phyloP scores from a whole-genome alignment of 352 stramenopile species.

The Phytophthora aleatoria region DNA sequence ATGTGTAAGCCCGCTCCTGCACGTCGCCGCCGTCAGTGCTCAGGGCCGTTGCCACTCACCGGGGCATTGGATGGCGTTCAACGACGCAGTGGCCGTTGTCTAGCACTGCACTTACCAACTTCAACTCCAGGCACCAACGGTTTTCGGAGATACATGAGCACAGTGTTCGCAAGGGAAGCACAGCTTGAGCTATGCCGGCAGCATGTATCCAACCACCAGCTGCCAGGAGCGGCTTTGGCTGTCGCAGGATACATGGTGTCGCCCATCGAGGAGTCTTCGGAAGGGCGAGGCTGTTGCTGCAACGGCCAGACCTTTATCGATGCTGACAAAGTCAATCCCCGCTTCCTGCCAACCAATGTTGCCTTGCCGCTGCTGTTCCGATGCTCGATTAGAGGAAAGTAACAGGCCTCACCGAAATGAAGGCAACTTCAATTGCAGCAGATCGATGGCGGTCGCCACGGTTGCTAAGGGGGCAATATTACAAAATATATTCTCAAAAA shows the following conservation, averaged over 20 bases:
- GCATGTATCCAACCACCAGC: constrained; percentile 24
- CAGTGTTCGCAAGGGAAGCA: not conserved
- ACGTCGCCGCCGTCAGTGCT: no score
- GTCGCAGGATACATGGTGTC: constrained; percentile 27
- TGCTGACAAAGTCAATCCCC: not conserved
- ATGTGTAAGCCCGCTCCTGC: not conserved
- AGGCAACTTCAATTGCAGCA: not conserved
- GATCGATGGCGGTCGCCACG: not conserved
- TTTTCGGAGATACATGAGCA: not conserved
- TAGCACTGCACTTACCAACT: no score
- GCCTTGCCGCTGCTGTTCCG: not conserved
- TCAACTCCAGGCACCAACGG: not conserved
- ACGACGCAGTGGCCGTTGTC: constrained; percentile 8
- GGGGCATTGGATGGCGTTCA: constrained; percentile 1
- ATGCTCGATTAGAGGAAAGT: constrained; percentile 10
- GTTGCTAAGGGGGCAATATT: no score
- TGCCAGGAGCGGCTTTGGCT: constrained; percentile 12
- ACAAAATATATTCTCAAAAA: no score
- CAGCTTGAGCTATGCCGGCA: not conserved
- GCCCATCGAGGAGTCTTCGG: not conserved
- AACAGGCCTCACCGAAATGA: not conserved
- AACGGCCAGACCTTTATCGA: not conserved
- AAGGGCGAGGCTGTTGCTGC: no score
- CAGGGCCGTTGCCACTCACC: not conserved
- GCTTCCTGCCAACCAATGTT: not conserved